phyloP scores from a whole-genome alignment of 1,284 basidiomycete genomes.

The Marasmius tenuissimus region DNA sequence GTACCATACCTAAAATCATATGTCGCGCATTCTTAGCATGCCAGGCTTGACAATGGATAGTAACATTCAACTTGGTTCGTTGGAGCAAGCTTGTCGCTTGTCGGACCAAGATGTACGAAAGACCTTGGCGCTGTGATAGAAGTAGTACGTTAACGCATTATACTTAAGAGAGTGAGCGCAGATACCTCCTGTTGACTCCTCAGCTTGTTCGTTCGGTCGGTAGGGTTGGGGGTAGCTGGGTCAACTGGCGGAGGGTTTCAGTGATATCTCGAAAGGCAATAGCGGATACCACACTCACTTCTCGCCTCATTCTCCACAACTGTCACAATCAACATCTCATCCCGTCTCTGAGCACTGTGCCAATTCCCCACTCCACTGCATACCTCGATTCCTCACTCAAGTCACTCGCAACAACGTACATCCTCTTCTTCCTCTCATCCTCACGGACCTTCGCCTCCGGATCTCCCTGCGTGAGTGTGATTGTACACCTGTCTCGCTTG shows the following conservation, averaged over 20 bases:
- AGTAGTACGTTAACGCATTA: neutral
- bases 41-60: constrained; percentile 90
- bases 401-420: constrained; percentile 92
- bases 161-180: neutral
- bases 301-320: constrained; percentile 94
- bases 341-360: constrained; percentile 95
- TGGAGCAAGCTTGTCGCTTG: constrained; percentile 90
- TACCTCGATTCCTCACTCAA: constrained; percentile 90
- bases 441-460: constrained; percentile 50
- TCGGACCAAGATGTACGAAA: constrained; percentile 83
- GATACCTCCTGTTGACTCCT: constrained; percentile 77
- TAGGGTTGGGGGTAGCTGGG: constrained; percentile 64
- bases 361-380: constrained; percentile 95
- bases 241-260: constrained; percentile 57
- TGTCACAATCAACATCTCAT: constrained; percentile 88
- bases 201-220: constrained; percentile 76
- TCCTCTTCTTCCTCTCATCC: constrained; percentile 59
- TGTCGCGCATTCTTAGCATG: constrained; percentile 94
- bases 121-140: constrained; percentile 68
- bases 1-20: constrained; percentile 76
- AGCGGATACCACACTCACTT: constrained; percentile 45
- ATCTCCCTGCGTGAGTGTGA: constrained; percentile 85
- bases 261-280: constrained; percentile 4
- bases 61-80: constrained; percentile 85
- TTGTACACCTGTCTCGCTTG: constrained; percentile 90